phyloP scores from a whole-genome alignment of 2,329 filamentous ascomycete species.

The Penicillium sp. region DNA sequence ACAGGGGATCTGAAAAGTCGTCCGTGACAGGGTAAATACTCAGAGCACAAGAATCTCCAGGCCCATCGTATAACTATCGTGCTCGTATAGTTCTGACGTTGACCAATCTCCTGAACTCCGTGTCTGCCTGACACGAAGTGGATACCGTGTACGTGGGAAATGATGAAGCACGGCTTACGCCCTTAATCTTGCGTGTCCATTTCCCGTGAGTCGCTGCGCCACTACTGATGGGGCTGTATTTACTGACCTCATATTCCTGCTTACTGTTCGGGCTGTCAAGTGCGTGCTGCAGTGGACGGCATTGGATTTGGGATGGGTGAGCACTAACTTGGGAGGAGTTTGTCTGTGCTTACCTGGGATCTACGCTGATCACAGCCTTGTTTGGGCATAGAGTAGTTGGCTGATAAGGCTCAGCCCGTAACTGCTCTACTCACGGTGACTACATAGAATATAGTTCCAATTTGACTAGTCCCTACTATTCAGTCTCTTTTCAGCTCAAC shows the following conservation, averaged over 20 bases:
- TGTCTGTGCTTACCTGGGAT: background rate
- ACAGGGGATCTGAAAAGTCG: background rate
- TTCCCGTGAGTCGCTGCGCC: background rate
- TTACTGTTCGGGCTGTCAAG: background rate
- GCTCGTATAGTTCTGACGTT: background rate
- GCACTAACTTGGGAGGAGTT: background rate
- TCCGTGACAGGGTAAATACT: conserved; percentile 3
- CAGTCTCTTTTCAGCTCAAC: background rate
- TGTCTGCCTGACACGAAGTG: conserved; percentile 11
- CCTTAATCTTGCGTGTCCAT: background rate
- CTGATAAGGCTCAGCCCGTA: background rate
- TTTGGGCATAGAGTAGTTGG: background rate
- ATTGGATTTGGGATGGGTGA: background rate
- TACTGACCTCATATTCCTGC: background rate
- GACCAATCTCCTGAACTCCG: background rate
- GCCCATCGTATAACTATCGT: background rate
- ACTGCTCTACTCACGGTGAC: background rate
- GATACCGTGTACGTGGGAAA: conserved; percentile 7
- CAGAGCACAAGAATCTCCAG: background rate
- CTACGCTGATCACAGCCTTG: background rate
- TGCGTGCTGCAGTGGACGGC: background rate
- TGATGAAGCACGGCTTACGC: conserved; percentile 7
- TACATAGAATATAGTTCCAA: background rate
- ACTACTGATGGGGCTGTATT: background rate
- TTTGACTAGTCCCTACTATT: background rate